Base-by-base conservation (phyloP, 257 asterid genomes). In the Solanum ahanhuiri region DNA sequence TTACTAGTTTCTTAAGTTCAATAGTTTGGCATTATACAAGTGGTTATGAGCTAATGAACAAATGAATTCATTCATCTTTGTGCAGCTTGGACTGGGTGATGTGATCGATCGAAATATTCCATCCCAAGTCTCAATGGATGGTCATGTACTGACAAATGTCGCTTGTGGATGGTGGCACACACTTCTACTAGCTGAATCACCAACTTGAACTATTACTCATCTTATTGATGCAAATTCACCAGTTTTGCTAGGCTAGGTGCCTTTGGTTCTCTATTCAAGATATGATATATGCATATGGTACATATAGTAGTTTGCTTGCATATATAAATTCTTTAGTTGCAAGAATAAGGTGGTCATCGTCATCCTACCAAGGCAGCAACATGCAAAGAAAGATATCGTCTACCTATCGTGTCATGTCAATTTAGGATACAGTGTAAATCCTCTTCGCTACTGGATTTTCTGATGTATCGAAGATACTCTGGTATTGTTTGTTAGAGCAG, bases 91-190 rank as follows among this genome's bases (percentile, higher is more conserved):
- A 58, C 88, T 94, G 79, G 98, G 98, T 2, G 98, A 96, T n/a
- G 97, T 92, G 89, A 91, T 94, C 34, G 98, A 96, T 73, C 98
- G 98, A 9, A 95, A 94, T 73, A 89, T 87, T n/a, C 98, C 99
- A 28, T 89, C 91, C 28, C 86, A 94, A 90, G 96, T 94, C 51
- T 7, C 91, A 48, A 48, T 92, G 11, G 98, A 93, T 7, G 98
- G 94, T 54, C 90, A 87, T 35, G 71, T 79, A 4, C 91, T 95
- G 0, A 94, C 86, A 91, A 93, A 92, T 7, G 96, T 95, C 75
- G 95, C 96, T 8, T 96, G 98, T 82, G 99, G 99, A n/a, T 96
- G 99, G 98, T 96, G 99, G 99, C 99, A 96, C 91, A 96, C 99
- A 37, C 98, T 96, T 87, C 87, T 95, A 86, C 91, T 96, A 73